Evolutionary conservation across 495 filamentous ascomycete genomes (phyloP).

Genomic region (Oleoguttula mirabilis): DNA sequence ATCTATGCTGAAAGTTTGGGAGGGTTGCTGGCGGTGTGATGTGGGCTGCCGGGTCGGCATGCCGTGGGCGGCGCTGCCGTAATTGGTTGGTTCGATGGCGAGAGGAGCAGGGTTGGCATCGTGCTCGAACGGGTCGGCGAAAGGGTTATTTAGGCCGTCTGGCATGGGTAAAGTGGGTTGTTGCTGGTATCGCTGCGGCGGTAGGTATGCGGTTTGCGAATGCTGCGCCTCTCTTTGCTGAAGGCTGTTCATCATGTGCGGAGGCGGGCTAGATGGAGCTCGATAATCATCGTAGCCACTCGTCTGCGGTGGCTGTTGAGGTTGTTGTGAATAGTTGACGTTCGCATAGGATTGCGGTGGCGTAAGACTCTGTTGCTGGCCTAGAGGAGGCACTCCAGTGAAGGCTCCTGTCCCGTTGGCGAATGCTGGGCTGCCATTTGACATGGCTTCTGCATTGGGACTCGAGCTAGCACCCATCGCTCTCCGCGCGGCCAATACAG

Average conservation of each 20-base stretch:
- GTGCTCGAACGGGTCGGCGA: constrained; percentile 24
- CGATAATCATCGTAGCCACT: constrained; percentile 2
- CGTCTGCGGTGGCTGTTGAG: background rate
- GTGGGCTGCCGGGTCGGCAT: constrained; percentile 1
- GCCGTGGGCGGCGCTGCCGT: background rate
- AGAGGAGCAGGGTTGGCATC: constrained; percentile 11
- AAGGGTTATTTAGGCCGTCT: constrained; percentile 20
- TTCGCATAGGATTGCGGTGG: background rate
- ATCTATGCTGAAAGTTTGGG: constrained; percentile 9
- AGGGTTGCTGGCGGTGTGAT: constrained; percentile 4
- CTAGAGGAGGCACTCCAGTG: constrained; percentile 2
- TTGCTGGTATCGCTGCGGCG: no score
- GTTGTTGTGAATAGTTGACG: background rate
- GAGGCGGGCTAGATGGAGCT: constrained; percentile 6
- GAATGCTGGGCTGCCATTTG: constrained; percentile 12
- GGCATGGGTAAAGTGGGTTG: background rate
- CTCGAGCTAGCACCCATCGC: constrained; percentile 21
- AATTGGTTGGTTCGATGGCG: constrained; percentile 2
- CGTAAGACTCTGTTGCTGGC: background rate
- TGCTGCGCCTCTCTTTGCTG: constrained; percentile 14
- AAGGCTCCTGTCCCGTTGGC: background rate
- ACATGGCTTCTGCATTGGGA: constrained; percentile 14
- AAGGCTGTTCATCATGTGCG: background rate
- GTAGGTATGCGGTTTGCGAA: constrained; percentile 13
- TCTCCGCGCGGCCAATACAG: constrained; percentile 56